Evolutionary conservation across 441 rosid genomes (phyloP).

Genomic region (Viola pubescens): DNA sequence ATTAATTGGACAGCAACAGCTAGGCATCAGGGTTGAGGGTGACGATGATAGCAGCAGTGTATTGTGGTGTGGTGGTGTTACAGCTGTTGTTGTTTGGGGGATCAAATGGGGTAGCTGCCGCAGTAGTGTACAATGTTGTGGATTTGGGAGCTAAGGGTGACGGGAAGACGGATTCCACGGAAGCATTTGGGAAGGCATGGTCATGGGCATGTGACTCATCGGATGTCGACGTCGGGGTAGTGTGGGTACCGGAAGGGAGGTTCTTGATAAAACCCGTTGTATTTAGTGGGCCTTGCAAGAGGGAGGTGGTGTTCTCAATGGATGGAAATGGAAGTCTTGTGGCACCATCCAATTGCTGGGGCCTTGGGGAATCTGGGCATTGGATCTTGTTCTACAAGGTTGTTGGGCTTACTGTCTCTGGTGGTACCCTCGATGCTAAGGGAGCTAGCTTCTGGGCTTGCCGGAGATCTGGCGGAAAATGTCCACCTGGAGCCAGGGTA

Average conservation of each 20-base stretch:
- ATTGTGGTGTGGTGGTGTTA: too few species aligned
- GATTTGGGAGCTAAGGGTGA: conserved; percentile 54
- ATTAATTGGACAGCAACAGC: too few species aligned
- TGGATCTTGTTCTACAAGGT: conserved; percentile 47
- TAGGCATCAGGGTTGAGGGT: too few species aligned
- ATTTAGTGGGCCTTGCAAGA: conserved; percentile 53
- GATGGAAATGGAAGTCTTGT: conserved; percentile 42
- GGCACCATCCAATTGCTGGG: conserved; percentile 48
- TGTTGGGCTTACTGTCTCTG: conserved; percentile 33
- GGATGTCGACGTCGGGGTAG: conserved; percentile 25
- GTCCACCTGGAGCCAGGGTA: conserved; percentile 67
- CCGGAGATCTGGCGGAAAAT: conserved; percentile 38
- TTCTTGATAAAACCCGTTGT: conserved; percentile 31
- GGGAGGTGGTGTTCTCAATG: conserved; percentile 20
- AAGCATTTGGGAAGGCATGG: conserved; percentile 52
- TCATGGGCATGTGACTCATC: conserved; percentile 45
- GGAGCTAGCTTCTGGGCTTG: conserved; percentile 59
- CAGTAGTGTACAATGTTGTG: conserved; percentile 27
- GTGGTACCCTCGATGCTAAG: conserved; percentile 50
- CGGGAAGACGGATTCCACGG: conserved; percentile 47
- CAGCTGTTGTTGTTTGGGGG: too few species aligned
- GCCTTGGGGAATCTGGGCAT: conserved; percentile 23
- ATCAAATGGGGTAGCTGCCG: not conserved
- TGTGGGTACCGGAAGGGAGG: conserved; percentile 48
- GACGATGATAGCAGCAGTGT: too few species aligned